phyloP scores from a whole-genome alignment of 108 stramenopile species.

The Poteriospumella lacustris region DNA sequence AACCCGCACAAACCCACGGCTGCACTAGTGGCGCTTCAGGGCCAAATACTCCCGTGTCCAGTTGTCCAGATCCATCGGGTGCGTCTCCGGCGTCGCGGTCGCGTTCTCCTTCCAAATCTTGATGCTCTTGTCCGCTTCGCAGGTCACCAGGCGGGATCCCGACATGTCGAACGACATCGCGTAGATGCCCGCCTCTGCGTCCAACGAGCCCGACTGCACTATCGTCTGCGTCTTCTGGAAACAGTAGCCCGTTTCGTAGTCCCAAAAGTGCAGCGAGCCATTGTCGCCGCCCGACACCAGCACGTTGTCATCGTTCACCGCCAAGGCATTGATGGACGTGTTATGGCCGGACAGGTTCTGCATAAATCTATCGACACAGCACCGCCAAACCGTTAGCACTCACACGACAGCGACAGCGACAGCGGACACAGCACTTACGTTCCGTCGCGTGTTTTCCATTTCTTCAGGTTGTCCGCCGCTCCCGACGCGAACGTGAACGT shows the following conservation, averaged over 20 bases:
- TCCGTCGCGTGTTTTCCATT: slow-evolving; percentile 90
- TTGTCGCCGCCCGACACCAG: slow-evolving; percentile 91
- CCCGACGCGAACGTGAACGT: slow-evolving; percentile 91
- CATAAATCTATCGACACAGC: too few relatives aligned
- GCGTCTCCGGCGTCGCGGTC: slow-evolving; percentile 74
- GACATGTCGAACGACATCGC: slow-evolving; percentile 86
- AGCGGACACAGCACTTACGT: too few relatives aligned
- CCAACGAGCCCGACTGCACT: slow-evolving; percentile 92
- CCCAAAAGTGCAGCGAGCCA: slow-evolving; percentile 93
- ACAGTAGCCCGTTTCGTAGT: slow-evolving; percentile 88
- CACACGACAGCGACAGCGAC: too few relatives aligned
- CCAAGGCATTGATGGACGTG: slow-evolving; percentile 84
- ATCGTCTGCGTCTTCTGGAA: slow-evolving; percentile 78
- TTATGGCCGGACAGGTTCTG: slow-evolving; percentile 86
- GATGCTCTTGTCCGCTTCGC: slow-evolving; percentile 97
- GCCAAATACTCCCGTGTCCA: slow-evolving; percentile 88
- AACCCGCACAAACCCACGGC: too few relatives aligned
- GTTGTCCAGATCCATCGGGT: slow-evolving; percentile 88
- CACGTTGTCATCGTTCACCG: slow-evolving; percentile 92
- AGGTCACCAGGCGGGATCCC: slow-evolving; percentile 82
- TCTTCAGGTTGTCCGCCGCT: slow-evolving; percentile 88
- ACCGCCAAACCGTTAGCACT: too few relatives aligned
- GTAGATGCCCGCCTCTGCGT: slow-evolving; percentile 93
- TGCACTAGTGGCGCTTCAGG: slow-evolving; percentile 67
- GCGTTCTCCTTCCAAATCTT: slow-evolving; percentile 97